These are phyloP conservation scores for Hypomontagnella monticulosa DNA, from an alignment of 495 filamentous ascomycete genomes.

Conservation along the genomic window DNA sequence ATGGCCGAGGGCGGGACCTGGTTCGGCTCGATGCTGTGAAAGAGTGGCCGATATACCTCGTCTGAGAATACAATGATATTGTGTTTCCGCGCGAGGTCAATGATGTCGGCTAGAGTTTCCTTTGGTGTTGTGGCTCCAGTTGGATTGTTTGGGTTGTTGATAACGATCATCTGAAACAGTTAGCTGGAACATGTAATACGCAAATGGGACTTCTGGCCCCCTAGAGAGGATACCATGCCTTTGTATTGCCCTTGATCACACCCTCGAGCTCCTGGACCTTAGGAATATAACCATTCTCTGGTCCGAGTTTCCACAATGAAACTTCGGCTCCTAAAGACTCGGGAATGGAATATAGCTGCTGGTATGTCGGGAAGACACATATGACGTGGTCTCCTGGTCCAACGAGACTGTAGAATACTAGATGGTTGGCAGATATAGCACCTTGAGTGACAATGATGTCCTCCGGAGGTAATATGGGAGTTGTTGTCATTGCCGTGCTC, in stretches of 20 bases:
- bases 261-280: constrained; percentile 72
- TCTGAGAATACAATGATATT: constrained; percentile 78
- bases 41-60: constrained; percentile 91
- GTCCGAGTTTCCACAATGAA: constrained; percentile 77
- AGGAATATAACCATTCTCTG: constrained; percentile 71
- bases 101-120: constrained; percentile 66
- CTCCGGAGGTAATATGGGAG: constrained; percentile 57
- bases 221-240: constrained; percentile 46
- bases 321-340: constrained; percentile 83
- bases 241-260: constrained; percentile 79
- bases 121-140: constrained; percentile 77
- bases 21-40: constrained; percentile 67
- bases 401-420: constrained; percentile 77
- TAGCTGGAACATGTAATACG: background rate
- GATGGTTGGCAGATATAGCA: constrained; percentile 85
- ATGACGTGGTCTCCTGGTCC: constrained; percentile 88
- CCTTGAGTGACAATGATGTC: constrained; percentile 82
- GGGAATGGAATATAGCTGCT: constrained; percentile 84
- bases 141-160: constrained; percentile 90
- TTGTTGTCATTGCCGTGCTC: constrained; percentile 46
- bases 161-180: constrained; percentile 52
- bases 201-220: background rate
- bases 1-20: constrained; percentile 75
- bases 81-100: constrained; percentile 68
- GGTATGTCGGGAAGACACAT: constrained; percentile 90